Evolutionary conservation across 2,329 filamentous ascomycete species (phyloP), one percentile per base, ranked within the genome.

Genomic region (Stachybotrys chartarum): DNA sequence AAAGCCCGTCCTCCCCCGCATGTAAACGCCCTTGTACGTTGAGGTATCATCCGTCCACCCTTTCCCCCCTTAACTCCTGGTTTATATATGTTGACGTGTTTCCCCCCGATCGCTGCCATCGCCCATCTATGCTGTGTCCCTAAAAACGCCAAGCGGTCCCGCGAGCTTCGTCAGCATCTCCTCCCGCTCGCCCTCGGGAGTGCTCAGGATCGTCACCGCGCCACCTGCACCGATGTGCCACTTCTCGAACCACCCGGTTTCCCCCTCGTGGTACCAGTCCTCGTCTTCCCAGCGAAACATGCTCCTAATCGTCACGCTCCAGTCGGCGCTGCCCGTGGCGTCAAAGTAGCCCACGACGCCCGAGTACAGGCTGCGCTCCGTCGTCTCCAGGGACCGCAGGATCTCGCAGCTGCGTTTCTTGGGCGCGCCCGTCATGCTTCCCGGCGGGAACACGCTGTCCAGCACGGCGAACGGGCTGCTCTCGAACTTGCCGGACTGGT

Each of bases 391-490:
- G 4, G 78, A 73, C 57, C 80, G 78, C 18, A 97, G 76, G 50
- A 97, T 81, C 75, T 96, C 87, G 69, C 93, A 97, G 60, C 88
- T 93, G 51, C 93, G 82, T 72, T 93, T 92, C 77, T 97, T 97
- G 0, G 93, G 94, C 1, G 93, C 93, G 7, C 94, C 94, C 2
- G 93, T 97, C 94, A 97, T 97, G 64, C 88, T 93, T 0, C 94
- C 93, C 0, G 94, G 91, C 0, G 94, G 93, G 1, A 97, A 78
- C 51, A 86, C 88, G 7, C 85, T 80, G 0, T 87, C 83, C 0
- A 97, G 81, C 5, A 93, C 87, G 57, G 93, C 87, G 42, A 94
- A 7, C 52, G 50, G n/a, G 55, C 58, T 18, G 10, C 57, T 54
- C 14, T 53, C 55, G 48, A 50, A 55, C 46, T 58, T 63, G n/a